These are phyloP conservation scores for Actinidia chinensis DNA, from an alignment of 179 eudicot species.

Conservation along the genomic window DNA sequence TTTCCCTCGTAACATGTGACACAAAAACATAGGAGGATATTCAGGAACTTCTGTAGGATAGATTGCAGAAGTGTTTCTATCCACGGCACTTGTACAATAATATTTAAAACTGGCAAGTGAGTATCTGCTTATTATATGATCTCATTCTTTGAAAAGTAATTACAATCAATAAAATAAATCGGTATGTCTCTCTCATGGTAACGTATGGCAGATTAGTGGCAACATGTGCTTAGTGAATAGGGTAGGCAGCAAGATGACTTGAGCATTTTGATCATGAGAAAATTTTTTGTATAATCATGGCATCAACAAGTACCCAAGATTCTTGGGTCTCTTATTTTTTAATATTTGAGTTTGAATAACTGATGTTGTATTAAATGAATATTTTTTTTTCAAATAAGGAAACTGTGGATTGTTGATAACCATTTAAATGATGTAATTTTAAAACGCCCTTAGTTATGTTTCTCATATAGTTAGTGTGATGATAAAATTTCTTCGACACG, in stretches of 20 bases:
- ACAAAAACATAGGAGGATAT: too few relatives aligned
- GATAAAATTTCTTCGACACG: neutral
- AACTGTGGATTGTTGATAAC: neutral
- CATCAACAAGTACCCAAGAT: neutral
- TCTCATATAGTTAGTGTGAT: too few relatives aligned
- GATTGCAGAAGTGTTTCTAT: too few relatives aligned
- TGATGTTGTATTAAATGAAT: neutral
- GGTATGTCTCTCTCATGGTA: too few relatives aligned
- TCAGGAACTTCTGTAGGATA: too few relatives aligned
- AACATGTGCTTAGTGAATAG: neutral
- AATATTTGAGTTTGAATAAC: neutral
- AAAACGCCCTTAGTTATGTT: neutral
- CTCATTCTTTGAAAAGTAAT: too few relatives aligned
- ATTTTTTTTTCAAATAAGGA: neutral
- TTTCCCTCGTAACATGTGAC: too few relatives aligned
- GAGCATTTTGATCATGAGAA: neutral
- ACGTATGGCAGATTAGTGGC: too few relatives aligned
- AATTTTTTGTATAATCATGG: neutral
- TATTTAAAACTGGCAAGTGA: too few relatives aligned
- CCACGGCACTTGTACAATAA: too few relatives aligned
- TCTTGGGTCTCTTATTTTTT: neutral
- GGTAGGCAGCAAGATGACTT: constrained; percentile 4
- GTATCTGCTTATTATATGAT: too few relatives aligned
- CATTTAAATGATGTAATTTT: neutral
- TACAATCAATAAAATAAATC: too few relatives aligned